Conservation (phyloP, 257 asterid genomes). For the Cruciata laevipes region DNA sequence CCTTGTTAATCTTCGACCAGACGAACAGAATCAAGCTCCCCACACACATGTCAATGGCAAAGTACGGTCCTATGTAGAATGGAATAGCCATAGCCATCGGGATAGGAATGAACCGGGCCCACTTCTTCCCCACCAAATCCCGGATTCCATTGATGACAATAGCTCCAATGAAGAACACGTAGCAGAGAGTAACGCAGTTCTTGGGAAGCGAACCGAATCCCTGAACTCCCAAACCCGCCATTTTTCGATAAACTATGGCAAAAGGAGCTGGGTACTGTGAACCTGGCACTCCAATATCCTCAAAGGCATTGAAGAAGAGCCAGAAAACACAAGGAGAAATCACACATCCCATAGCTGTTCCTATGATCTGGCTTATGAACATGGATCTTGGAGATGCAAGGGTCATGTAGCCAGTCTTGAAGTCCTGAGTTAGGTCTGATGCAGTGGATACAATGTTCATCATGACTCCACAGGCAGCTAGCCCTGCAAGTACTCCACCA, state of each 20-base stretch:
- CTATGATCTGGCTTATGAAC: constrained; percentile 84
- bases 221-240: constrained; percentile 71
- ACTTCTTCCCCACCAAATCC: constrained; percentile 44
- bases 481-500: constrained; percentile 89
- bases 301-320: constrained; percentile 74
- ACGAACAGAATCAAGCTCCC: constrained; percentile 73
- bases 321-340: constrained; percentile 83
- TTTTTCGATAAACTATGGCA: constrained; percentile 65
- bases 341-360: constrained; percentile 84
- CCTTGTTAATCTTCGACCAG: constrained; percentile 62
- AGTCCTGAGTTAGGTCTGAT: constrained; percentile 83
- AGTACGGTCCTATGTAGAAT: constrained; percentile 67
- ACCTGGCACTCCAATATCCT: constrained; percentile 37
- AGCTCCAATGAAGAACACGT: constrained; percentile 53
- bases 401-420: constrained; percentile 84
- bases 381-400: constrained; percentile 84
- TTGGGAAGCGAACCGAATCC: constrained; percentile 62
- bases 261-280: constrained; percentile 72
- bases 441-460: constrained; percentile 93
- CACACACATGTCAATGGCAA: constrained; percentile 74
- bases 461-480: constrained; percentile 95
- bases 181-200: constrained; percentile 70
- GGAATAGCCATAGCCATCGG: constrained; percentile 99
- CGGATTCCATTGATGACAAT: constrained; percentile 48
- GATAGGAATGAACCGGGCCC: constrained; percentile 62